Base-by-base conservation (phyloP, 371 early-diverging fungal species). In the Mucor mucedo region DNA sequence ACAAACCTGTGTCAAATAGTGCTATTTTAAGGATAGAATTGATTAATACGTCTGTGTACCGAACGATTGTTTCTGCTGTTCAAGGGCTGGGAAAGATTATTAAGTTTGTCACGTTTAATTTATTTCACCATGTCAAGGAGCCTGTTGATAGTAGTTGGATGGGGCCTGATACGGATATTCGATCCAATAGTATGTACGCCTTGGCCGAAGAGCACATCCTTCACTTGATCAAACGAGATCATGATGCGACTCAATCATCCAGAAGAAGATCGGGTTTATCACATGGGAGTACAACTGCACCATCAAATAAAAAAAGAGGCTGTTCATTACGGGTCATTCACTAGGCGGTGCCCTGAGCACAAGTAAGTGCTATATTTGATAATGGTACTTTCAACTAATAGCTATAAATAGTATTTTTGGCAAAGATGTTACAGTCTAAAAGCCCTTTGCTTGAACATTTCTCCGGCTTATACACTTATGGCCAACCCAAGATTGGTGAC, bases 401-500 rank as follows among this genome's bases (percentile, higher is more conserved):
- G 13, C 5, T 42, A 42, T 13, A 42, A 14, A 2, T 50, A 81
- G 81, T 84, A 47, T 86, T 86, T 55, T 66, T 86, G 32, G 84
- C 79, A 3, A 86, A 86, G 58, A 83, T 86, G 87, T 64, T 84
- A 8, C 84, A 86, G 47, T 78, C 79, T 35, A 73, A 82, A 7
- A 83, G 84, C 16, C 82, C 83, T 3, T 67, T 86, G 5, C 55
- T 86, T 10, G 74, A 82, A 4, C 75, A 83, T 50, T 86, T 86
- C 65, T 72, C 74, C 29, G 87, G 87, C 1, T 63, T 86, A 5
- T 86, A 86, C 50, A 86, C 87, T 2, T 86, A 75, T 52, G 87
- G 87, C 1, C 76, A 75, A 10, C 87, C 87, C n/a, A 84, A 77
- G 61, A 77, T 86, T 41, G 84, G 85, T 0, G 81, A 84, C 63